Evolutionary conservation across 768 basidiomycete genomes (phyloP).

Genomic region (Rhodotorula graminis): DNA sequence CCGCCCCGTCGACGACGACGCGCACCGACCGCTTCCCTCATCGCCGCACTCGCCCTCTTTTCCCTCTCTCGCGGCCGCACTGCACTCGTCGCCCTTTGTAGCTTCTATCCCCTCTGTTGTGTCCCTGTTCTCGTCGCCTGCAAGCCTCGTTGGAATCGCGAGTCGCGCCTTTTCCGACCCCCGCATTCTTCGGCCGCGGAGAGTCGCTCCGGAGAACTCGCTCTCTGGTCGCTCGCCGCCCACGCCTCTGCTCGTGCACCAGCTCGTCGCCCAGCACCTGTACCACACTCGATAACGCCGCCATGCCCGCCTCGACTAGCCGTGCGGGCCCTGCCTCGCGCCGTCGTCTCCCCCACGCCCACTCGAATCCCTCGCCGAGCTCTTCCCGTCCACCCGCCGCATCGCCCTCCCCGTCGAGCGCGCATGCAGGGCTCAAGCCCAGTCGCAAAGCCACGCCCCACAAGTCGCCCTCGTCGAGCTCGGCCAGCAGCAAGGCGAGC

Average conservation of each 20-base stretch:
- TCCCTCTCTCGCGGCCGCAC: not conserved
- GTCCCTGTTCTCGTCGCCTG: too few relatives aligned
- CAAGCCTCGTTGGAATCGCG: too few relatives aligned
- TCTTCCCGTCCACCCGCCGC: not conserved
- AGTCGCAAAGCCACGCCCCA: constrained; percentile 1
- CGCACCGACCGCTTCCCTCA: too few relatives aligned
- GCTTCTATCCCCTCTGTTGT: not conserved
- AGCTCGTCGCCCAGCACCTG: not conserved
- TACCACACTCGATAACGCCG: not conserved
- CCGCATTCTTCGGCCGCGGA: not conserved
- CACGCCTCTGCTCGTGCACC: not conserved
- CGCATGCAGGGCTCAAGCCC: not conserved
- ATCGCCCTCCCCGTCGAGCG: not conserved
- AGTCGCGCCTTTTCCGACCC: not conserved
- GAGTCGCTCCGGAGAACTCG: too few relatives aligned
- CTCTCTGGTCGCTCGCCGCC: not conserved
- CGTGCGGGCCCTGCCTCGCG: not conserved
- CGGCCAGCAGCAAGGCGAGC: not conserved
- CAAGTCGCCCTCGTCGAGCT: not conserved
- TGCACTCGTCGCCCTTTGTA: not conserved
- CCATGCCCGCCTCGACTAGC: not conserved
- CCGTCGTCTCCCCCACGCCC: not conserved
- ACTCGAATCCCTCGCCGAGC: not conserved
- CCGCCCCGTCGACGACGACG: too few relatives aligned
- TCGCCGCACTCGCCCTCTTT: fast-evolving